A percentile compares a stretch with the other conserved stretches of the same genome.
phyloP scores from a whole-genome alignment of 2,329 filamentous ascomycete species.

The Huntiella savannae region DNA sequence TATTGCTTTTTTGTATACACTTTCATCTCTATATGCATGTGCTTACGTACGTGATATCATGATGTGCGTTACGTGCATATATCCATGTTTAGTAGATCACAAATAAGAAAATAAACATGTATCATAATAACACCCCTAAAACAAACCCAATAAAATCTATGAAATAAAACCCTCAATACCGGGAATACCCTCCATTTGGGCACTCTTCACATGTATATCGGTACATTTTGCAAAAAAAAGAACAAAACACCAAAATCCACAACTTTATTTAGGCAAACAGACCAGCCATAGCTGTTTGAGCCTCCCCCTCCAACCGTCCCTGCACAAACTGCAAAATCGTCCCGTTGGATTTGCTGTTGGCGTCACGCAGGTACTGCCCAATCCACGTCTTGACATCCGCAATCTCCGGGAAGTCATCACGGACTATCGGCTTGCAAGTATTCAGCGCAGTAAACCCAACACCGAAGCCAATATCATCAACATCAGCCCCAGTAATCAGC shows the following conservation, averaged over 20 bases:
- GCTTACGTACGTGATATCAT: not conserved
- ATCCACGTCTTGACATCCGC: constrained; percentile 74
- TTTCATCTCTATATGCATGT: not conserved
- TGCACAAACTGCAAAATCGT: constrained; percentile 52
- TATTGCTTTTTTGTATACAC: not conserved
- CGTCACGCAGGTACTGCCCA: constrained; percentile 53
- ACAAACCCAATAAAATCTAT: not conserved
- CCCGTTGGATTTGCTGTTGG: constrained; percentile 55
- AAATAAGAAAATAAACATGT: too few species aligned
- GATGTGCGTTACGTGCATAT: not conserved
- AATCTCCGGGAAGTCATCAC: constrained; percentile 75
- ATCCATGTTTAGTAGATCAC: too few species aligned
- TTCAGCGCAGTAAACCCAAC: constrained; percentile 87
- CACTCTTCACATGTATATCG: not conserved
- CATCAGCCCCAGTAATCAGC: constrained; percentile 67
- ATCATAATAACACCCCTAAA: too few species aligned
- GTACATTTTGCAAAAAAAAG: not conserved
- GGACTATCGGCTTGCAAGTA: constrained; percentile 57
- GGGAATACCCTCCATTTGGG: too few species aligned
- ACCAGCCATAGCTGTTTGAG: constrained; percentile 7
- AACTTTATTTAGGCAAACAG: constrained; percentile 4
- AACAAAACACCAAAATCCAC: not conserved
- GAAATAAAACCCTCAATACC: not conserved
- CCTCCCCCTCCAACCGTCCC: constrained; percentile 46
- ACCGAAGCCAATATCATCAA: constrained; percentile 88